Base-by-base conservation (phyloP, 2,329 filamentous ascomycete species). In the Colletotrichum abscissum region DNA sequence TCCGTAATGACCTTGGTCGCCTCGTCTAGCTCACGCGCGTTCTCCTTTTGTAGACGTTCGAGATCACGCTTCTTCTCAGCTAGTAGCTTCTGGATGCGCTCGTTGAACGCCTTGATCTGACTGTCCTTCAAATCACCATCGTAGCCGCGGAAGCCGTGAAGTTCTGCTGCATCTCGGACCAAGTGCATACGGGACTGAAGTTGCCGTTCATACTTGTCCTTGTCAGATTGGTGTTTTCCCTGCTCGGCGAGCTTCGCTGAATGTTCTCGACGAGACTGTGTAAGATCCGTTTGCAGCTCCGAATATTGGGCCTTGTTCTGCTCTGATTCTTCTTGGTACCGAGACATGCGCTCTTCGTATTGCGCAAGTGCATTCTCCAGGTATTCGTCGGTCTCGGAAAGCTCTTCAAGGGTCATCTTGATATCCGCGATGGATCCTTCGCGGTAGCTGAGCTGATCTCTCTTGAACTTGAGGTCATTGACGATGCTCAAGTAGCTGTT, bases 161-260 rank as follows among this genome's bases (percentile, higher is more conserved):
- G 88, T 58, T 90, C 88, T 19, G 96, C 95, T 49, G 94, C 91
- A 70, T 95, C 92, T 75, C 92, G 94, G 68, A 98, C 91, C 81
- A 97, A 89, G 11, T 89, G 87, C 78, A 92, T 88, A 52, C 96
- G 93, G 57, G 89, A 86, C 76, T 90, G 86, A 4, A 98, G 81
- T 76, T 98, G 94, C 4, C 93, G 90, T 79, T 98, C 94, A 79
- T 97, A 94, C 78, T 93, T 94, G 74, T 94, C 92, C 83, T 96
- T 95, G 79, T 98, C 93, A 2, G 95, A 96, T 81, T 97, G 91
- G 77, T 93, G 92, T 76, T 92, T 94, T 56, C 96, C 96, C 77
- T 91, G 88, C 77, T 95, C 92, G 1, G 89, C 85, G 49, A 90
- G 84, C 77, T 91, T 91, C 26, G 79, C 76, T 0, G 88, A 88